A percentile compares a stretch with the other conserved stretches of the same genome.
Evolutionary conservation across 257 asterid genomes (phyloP).

Genomic region (Forsythia suspensa): DNA sequence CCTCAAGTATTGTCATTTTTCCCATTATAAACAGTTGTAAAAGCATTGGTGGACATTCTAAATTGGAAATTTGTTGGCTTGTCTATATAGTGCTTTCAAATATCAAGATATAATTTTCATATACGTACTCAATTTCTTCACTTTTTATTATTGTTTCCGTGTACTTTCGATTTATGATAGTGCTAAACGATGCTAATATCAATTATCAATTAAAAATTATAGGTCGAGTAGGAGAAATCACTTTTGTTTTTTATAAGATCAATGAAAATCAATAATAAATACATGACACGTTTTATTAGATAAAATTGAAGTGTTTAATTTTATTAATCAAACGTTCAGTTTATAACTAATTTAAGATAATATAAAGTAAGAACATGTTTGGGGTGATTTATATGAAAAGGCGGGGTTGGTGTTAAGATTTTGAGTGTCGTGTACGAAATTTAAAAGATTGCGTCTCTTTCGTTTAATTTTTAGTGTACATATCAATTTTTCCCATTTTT

Average conservation of each 20-base stretch:
- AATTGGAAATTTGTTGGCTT: conserved; percentile 9
- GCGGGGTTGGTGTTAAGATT: too few relatives aligned
- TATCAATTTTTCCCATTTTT: too few relatives aligned
- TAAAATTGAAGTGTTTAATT: too few relatives aligned
- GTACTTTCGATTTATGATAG: neutral
- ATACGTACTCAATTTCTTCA: neutral
- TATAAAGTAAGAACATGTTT: too few relatives aligned
- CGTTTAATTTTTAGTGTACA: too few relatives aligned
- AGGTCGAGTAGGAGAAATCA: neutral
- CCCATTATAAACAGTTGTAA: conserved; percentile 31
- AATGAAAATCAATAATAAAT: neutral
- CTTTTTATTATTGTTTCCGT: neutral
- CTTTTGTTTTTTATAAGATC: neutral
- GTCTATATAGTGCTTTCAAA: conserved; percentile 17
- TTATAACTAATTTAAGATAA: too few relatives aligned
- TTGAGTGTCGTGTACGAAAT: too few relatives aligned
- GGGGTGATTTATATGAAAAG: too few relatives aligned
- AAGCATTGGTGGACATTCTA: conserved; percentile 24
- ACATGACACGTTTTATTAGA: neutral
- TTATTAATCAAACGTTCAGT: too few relatives aligned
- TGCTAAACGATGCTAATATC: too few relatives aligned
- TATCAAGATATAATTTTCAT: neutral
- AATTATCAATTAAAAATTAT: too few relatives aligned
- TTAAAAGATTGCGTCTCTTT: too few relatives aligned
- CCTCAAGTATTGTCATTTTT: conserved; percentile 17